These are phyloP conservation scores for Venturia asperata DNA, from an alignment of 2,329 filamentous ascomycete species.

Conservation along the genomic window DNA sequence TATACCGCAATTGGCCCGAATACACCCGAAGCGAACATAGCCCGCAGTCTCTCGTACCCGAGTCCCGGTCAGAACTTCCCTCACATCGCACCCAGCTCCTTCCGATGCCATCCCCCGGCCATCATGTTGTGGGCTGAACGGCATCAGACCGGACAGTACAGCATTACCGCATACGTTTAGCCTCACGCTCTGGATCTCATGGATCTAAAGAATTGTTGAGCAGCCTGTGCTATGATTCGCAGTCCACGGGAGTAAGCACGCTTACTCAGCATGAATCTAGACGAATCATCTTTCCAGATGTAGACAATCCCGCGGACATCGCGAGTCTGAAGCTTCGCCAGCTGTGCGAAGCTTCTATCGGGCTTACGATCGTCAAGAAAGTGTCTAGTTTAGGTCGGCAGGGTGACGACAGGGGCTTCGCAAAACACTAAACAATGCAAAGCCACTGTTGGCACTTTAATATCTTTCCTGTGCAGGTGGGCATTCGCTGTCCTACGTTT, in stretches of 20 bases:
- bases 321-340: neutral
- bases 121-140: too few species aligned
- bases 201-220: neutral
- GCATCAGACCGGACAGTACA: too few species aligned
- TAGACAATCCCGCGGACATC: neutral
- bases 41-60: too few species aligned
- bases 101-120: too few species aligned
- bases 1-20: too few species aligned
- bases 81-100: too few species aligned
- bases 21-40: too few species aligned
- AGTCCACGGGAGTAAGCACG: neutral
- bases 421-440: neutral
- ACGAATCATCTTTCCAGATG: too few species aligned
- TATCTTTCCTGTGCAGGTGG: neutral
- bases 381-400: neutral
- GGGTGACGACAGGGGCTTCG: neutral
- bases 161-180: too few species aligned
- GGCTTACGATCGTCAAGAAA: neutral
- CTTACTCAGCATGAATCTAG: conserved; percentile 10
- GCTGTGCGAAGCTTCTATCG: neutral
- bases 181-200: too few species aligned
- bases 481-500: neutral
- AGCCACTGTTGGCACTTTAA: neutral
- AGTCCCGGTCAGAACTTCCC: too few species aligned
- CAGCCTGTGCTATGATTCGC: neutral